Evolutionary conservation across 2,329 filamentous ascomycete genomes (phyloP).

Genomic region (Beauveria sp.): DNA sequence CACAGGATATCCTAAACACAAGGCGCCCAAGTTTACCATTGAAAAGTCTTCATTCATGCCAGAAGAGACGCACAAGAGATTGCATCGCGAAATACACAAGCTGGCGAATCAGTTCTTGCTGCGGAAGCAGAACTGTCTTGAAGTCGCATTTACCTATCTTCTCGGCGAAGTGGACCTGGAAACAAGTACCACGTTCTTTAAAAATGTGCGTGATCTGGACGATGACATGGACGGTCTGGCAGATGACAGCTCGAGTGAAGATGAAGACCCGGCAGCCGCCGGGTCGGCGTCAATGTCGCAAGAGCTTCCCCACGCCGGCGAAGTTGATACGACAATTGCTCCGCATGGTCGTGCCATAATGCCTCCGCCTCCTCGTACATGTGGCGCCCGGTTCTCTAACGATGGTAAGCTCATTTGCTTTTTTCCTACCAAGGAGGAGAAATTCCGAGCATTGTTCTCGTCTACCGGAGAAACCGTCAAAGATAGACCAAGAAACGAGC

Average conservation of each 20-base stretch:
- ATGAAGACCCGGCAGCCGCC: conserved; percentile 46
- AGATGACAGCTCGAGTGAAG: conserved; percentile 80
- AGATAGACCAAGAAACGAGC: conserved; percentile 44
- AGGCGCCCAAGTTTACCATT: conserved; percentile 50
- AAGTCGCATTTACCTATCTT: conserved; percentile 54
- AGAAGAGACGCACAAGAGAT: conserved; percentile 40
- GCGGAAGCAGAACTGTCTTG: conserved; percentile 53
- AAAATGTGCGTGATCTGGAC: conserved; percentile 56
- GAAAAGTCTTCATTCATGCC: conserved; percentile 57
- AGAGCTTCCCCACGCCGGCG: conserved; percentile 47
- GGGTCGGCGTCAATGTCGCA: conserved; percentile 54
- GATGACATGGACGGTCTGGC: conserved; percentile 47
- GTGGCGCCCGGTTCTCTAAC: conserved; percentile 53
- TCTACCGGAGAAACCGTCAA: conserved; percentile 36
- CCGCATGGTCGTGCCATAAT: conserved; percentile 44
- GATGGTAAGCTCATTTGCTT: conserved; percentile 60
- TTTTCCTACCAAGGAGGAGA: conserved; percentile 61
- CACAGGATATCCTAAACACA: conserved; percentile 48
- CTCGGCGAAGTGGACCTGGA: conserved; percentile 56
- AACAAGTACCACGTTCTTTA: conserved; percentile 52
- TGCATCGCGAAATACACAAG: conserved; percentile 48
- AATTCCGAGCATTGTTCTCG: conserved; percentile 42
- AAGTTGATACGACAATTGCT: conserved; percentile 45
- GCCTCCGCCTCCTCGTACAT: conserved; percentile 49
- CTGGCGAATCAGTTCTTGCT: conserved; percentile 48